A percentile compares a stretch with the other conserved stretches of the same genome.
phyloP scores from a whole-genome alignment of 2,329 filamentous ascomycete genomes.

The Exserohilum rostratum region DNA sequence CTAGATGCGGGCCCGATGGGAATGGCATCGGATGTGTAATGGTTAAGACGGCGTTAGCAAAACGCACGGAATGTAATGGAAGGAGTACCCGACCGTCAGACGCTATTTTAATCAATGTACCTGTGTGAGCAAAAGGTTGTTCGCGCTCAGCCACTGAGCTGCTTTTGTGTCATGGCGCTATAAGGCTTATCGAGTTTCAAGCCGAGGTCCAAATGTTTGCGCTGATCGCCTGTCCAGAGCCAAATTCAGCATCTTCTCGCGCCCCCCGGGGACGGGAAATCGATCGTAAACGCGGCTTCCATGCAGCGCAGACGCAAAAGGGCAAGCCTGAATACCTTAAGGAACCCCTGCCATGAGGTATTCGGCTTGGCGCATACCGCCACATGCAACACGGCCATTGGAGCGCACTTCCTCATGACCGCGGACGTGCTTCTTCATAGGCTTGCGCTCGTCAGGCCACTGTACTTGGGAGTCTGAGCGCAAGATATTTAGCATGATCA shows the following conservation, averaged over 20 bases:
- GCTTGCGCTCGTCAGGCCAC: conserved; percentile 15
- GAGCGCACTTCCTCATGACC: conserved; percentile 26
- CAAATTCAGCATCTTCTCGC: conserved; percentile 8
- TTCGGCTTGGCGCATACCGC: conserved; percentile 27
- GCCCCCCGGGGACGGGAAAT: background rate
- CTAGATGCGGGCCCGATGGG: conserved; percentile 15
- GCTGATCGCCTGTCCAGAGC: conserved; percentile 8
- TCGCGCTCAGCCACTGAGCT: conserved; percentile 20
- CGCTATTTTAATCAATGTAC: conserved; percentile 1
- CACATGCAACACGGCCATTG: conserved; percentile 33
- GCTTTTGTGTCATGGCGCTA: conserved; percentile 17
- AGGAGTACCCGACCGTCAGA: background rate
- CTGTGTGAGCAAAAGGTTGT: conserved; percentile 4
- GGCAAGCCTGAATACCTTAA: conserved; percentile 23
- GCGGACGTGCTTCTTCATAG: conserved; percentile 32
- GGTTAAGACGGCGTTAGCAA: conserved; percentile 15
- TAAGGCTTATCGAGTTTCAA: conserved; percentile 25
- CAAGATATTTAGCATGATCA: conserved; percentile 10
- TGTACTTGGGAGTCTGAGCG: conserved; percentile 7
- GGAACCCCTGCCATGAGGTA: conserved; percentile 23
- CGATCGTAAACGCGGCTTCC: background rate
- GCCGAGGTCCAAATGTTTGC: conserved; percentile 17
- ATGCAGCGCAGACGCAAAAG: conserved; percentile 22
- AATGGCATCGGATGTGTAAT: conserved; percentile 6
- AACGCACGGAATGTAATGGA: conserved; percentile 3